Conservation (phyloP, 1,139 yeast genomes). For the Sugiyamaella neomexicana region DNA sequence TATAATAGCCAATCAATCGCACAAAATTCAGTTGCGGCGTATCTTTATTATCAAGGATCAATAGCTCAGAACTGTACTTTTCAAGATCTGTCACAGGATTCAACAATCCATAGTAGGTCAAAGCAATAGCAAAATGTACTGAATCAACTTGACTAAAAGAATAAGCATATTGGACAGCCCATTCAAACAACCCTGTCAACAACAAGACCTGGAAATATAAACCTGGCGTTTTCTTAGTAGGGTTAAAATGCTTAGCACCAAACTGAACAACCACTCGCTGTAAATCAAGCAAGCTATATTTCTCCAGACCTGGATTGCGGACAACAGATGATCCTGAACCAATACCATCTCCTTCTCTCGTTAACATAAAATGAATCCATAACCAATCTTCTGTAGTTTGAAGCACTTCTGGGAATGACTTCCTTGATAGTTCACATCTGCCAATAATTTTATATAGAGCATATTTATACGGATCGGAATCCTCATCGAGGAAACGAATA, state of each 20-base stretch:
- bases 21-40: slow-evolving; percentile 40
- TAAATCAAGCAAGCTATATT: slow-evolving; percentile 69
- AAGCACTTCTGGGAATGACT: slow-evolving; percentile 72
- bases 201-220: slow-evolving; percentile 75
- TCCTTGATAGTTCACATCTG: slow-evolving; percentile 78
- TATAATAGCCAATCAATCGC: slow-evolving; percentile 49
- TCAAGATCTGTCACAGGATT: slow-evolving; percentile 46
- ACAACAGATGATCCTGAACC: not conserved
- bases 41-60: slow-evolving; percentile 34
- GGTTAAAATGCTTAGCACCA: slow-evolving; percentile 72
- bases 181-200: slow-evolving; percentile 77
- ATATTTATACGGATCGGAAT: slow-evolving; percentile 83
- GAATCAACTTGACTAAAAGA: slow-evolving; percentile 76
- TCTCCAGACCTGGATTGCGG: slow-evolving; percentile 61
- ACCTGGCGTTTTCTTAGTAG: slow-evolving; percentile 60
- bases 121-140: slow-evolving; percentile 83
- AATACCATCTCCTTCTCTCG: slow-evolving; percentile 49
- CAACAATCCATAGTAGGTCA: slow-evolving; percentile 72
- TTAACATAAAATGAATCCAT: slow-evolving; percentile 85
- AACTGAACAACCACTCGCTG: slow-evolving; percentile 69
- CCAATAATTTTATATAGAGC: slow-evolving; percentile 92
- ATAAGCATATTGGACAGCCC: slow-evolving; percentile 72
- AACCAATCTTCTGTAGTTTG: slow-evolving; percentile 93
- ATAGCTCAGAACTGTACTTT: slow-evolving; percentile 21
- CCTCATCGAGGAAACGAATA: slow-evolving; percentile 63